Evolutionary conservation across 331 rosid species (phyloP).

Genomic region (Pyracantha coccinea): DNA sequence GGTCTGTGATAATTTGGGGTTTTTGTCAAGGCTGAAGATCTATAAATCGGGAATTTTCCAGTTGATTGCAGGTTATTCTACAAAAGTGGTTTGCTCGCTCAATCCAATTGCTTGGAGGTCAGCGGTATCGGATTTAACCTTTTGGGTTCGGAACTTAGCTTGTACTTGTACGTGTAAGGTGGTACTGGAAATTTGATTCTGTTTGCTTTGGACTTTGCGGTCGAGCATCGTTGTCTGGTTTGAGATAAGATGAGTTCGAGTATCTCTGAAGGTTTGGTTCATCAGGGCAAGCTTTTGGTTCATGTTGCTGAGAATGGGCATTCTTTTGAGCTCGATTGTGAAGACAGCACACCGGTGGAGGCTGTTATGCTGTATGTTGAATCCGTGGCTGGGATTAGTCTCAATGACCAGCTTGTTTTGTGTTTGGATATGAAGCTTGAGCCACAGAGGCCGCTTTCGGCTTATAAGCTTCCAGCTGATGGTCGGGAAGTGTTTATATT

Average conservation of each 20-base stretch:
- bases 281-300: slow-evolving; percentile 54
- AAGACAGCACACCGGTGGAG: slow-evolving; percentile 60
- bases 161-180: background rate
- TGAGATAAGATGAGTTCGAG: slow-evolving; percentile 65
- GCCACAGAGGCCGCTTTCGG: slow-evolving; percentile 51
- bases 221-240: slow-evolving; percentile 4
- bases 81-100: background rate
- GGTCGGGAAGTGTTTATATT: slow-evolving; percentile 71
- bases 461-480: slow-evolving; percentile 78
- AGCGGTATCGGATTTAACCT: slow-evolving; percentile 9
- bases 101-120: slow-evolving; percentile 17
- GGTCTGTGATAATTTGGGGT: slow-evolving; percentile 19
- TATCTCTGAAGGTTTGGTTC: slow-evolving; percentile 32
- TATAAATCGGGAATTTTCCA: background rate
- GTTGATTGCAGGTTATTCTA: slow-evolving; percentile 8
- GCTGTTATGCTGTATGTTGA: slow-evolving; percentile 63
- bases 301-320: slow-evolving; percentile 94
- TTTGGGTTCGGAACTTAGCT: slow-evolving; percentile 9
- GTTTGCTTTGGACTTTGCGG: slow-evolving; percentile 19
- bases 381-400: slow-evolving; percentile 34
- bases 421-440: slow-evolving; percentile 72
- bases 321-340: slow-evolving; percentile 62
- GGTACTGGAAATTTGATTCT: slow-evolving; percentile 16
- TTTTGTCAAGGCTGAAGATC: slow-evolving; percentile 17
- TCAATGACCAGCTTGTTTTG: slow-evolving; percentile 74